Percentiles rank a stretch among this genome's conserved stretches.
Conservation (phyloP, 495 filamentous ascomycete species). For the Penicillium mononematosum region DNA sequence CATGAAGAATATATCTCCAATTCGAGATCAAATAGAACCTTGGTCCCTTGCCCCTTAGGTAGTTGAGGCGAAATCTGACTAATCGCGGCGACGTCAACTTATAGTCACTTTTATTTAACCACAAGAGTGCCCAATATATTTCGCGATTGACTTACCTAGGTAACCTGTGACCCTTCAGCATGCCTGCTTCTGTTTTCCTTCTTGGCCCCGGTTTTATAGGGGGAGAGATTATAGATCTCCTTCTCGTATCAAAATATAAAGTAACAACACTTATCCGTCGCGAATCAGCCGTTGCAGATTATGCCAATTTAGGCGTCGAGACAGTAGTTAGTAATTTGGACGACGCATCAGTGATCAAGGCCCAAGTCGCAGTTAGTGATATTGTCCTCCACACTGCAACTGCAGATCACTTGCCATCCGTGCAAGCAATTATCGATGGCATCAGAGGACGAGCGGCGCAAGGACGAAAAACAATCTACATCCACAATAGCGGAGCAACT, state of each 20-base stretch:
- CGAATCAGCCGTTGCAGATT: slow-evolving; percentile 20
- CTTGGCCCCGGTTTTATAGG: slow-evolving; percentile 44
- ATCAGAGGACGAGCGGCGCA: slow-evolving; percentile 27
- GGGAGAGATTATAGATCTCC: slow-evolving; percentile 36
- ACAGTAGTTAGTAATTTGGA: slow-evolving; percentile 30
- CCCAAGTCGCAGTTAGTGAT: slow-evolving; percentile 26
- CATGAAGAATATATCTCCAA: background rate
- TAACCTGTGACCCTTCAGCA: background rate
- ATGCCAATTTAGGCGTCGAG: slow-evolving; percentile 21
- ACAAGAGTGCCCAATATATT: background rate
- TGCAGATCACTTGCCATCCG: slow-evolving; percentile 36
- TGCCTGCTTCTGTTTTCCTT: slow-evolving; percentile 27
- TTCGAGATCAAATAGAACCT: background rate
- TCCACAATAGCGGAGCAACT: slow-evolving; percentile 39
- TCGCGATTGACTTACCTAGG: background rate
- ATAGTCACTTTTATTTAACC: background rate
- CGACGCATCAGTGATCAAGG: slow-evolving; percentile 29
- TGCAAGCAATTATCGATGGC: slow-evolving; percentile 34
- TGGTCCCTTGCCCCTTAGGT: too few relatives aligned
- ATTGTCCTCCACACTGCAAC: slow-evolving; percentile 42
- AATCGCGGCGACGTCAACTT: slow-evolving; percentile 2
- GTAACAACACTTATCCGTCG: slow-evolving; percentile 36
- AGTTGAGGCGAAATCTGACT: background rate
- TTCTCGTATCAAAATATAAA: slow-evolving; percentile 31
- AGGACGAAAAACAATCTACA: slow-evolving; percentile 33